A percentile compares a stretch with the other conserved stretches of the same genome.
These are phyloP conservation scores for Ricinus communis DNA, from an alignment of 345 rosid species.

Conservation along the genomic window DNA sequence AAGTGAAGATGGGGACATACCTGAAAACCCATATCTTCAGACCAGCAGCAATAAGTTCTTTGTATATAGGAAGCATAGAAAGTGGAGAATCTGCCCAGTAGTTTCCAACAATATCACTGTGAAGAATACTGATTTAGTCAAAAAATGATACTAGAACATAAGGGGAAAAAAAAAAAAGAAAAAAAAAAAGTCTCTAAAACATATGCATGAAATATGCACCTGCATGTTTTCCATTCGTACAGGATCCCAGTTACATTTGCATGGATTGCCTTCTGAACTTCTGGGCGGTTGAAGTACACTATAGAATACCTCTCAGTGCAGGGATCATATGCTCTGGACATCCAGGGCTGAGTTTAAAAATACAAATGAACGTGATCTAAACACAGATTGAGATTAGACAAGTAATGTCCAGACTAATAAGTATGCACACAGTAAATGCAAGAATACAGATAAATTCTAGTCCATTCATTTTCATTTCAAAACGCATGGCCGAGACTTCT, in stretches of 20 bases:
- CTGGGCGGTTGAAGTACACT: constrained; percentile 74
- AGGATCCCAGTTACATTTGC: constrained; percentile 74
- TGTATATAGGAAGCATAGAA: constrained; percentile 92
- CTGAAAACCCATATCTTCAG: constrained; percentile 87
- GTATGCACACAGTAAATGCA: background rate
- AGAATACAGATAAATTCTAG: background rate
- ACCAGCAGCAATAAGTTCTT: constrained; percentile 80
- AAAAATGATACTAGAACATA: background rate
- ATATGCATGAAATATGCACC: constrained; percentile 36
- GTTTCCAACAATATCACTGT: constrained; percentile 63
- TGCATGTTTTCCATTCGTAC: constrained; percentile 86
- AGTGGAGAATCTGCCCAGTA: constrained; percentile 86
- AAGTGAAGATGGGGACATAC: constrained; percentile 33
- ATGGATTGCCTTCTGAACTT: constrained; percentile 93
- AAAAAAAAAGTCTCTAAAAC: background rate
- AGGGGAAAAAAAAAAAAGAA: no score
- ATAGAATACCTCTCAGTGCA: constrained; percentile 83
- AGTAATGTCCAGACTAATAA: background rate
- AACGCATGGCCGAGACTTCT: constrained; percentile 2
- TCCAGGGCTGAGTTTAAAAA: constrained; percentile 72
- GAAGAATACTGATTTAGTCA: constrained; percentile 5
- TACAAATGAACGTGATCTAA: constrained; percentile 6
- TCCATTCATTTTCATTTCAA: no score
- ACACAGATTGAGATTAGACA: constrained; percentile 8
- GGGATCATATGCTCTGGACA: constrained; percentile 96